Percentiles rank a stretch among this genome's conserved stretches.
Evolutionary conservation across 805 yeast genomes (phyloP).

Genomic region (Yarrowia divulgata): DNA sequence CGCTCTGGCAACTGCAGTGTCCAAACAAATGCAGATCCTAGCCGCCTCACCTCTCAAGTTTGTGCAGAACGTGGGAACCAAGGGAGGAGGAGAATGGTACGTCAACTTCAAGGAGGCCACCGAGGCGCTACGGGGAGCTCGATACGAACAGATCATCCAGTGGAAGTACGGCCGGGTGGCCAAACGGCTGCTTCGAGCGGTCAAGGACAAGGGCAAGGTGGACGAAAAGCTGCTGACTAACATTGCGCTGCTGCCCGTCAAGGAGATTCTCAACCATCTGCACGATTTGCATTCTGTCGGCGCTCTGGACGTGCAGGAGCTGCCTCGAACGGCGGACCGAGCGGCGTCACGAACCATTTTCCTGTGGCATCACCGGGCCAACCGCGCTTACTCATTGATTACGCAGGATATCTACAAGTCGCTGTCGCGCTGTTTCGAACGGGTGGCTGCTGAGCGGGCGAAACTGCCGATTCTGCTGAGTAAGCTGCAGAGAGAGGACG

Average conservation of each 20-base stretch:
- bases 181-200: conserved; percentile 76
- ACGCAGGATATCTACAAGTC: conserved; percentile 58
- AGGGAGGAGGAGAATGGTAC: conserved; percentile 58
- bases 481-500: conserved; percentile 89
- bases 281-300: conserved; percentile 71
- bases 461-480: conserved; percentile 72
- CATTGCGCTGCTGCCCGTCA: conserved; percentile 76
- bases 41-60: conserved; percentile 65
- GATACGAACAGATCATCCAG: conserved; percentile 51
- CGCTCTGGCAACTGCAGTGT: conserved; percentile 49
- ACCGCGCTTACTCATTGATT: conserved; percentile 58
- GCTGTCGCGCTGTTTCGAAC: conserved; percentile 55
- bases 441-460: conserved; percentile 54
- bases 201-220: conserved; percentile 70
- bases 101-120: conserved; percentile 50
- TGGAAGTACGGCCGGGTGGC: conserved; percentile 58
- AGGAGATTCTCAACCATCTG: conserved; percentile 74
- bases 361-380: conserved; percentile 74
- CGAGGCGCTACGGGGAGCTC: conserved; percentile 46
- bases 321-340: conserved; percentile 89
- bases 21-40: conserved; percentile 74
- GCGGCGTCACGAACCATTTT: conserved; percentile 89
- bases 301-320: conserved; percentile 86
- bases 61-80: conserved; percentile 60
- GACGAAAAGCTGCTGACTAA: conserved; percentile 87